Evolutionary conservation across 805 yeast genomes (phyloP), one percentile per base, ranked within the genome.

Genomic region (Starmerella ratchasimensis): DNA sequence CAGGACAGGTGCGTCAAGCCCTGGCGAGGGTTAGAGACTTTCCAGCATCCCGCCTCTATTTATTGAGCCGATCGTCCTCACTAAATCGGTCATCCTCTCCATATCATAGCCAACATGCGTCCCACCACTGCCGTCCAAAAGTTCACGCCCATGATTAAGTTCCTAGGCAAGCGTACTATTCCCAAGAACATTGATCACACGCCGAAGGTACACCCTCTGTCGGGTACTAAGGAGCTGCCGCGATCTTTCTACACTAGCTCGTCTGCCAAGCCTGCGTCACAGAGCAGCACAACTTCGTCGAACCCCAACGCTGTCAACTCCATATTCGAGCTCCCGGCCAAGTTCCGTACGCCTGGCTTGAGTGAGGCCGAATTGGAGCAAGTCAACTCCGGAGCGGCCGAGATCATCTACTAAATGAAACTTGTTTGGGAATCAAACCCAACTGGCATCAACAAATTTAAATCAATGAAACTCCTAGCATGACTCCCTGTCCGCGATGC

Each of bases 341-440:
- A 90, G 55, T 84, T 80, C 65, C 75, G 77, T 60, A 80, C 76
- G 55, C 62, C 66, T 29, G 61, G 65, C 0, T 66, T 81, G 19
- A 76, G 72, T 29, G 80, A 72, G 15, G 38, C 49, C 13, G 98
- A 88, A 60, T 73, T 79, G 20, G 94, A 80, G 9, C 69, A 72
- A 46, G 72, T 88, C 49, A 70, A 74, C 49, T 67, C 71, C 37
- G 98, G 97, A 39, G 96, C 95, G 49, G 94, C 94, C 25, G 74
- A 68, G 27, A 52, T 67, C 31, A 59, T 71, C 11, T 69, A 59
- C 48, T 71, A 63, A 39, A 15, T n/a, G n/a, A n/a, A n/a, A n/a
- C n/a, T n/a, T n/a, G n/a, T n/a, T n/a, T n/a, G n/a, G n/a, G n/a
- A n/a, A n/a, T n/a, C n/a, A n/a, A n/a, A n/a, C n/a, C n/a, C n/a